phyloP scores from a whole-genome alignment of 148 eudicot species.

The Cornus suecica region DNA sequence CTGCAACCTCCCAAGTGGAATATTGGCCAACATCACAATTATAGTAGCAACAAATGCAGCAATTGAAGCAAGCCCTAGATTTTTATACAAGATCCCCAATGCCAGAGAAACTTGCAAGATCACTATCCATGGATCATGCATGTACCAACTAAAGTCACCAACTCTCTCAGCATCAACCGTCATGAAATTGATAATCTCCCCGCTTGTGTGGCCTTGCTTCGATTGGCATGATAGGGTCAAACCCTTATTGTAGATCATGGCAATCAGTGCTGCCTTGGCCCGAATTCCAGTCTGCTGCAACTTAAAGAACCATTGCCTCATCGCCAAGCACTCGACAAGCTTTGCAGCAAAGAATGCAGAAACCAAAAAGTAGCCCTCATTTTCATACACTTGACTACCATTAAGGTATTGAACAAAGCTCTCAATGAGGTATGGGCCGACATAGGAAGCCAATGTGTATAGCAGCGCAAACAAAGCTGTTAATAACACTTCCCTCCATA shows the following conservation, averaged over 20 bases:
- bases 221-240: slow-evolving; percentile 35
- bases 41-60: slow-evolving; percentile 28
- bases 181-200: slow-evolving; percentile 48
- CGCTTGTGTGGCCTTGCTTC: slow-evolving; percentile 41
- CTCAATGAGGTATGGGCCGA: slow-evolving; percentile 46
- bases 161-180: slow-evolving; percentile 45
- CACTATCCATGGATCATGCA: slow-evolving; percentile 47
- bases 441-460: slow-evolving; percentile 31
- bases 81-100: slow-evolving; percentile 36
- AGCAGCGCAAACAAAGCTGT: slow-evolving; percentile 28
- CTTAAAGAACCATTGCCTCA: slow-evolving; percentile 43
- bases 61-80: slow-evolving; percentile 38
- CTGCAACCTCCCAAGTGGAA: slow-evolving; percentile 28
- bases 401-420: slow-evolving; percentile 46
- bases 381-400: slow-evolving; percentile 21
- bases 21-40: slow-evolving; percentile 32
- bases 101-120: slow-evolving; percentile 32
- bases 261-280: slow-evolving; percentile 34
- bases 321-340: slow-evolving; percentile 36
- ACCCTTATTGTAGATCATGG: slow-evolving; percentile 37
- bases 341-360: slow-evolving; percentile 33
- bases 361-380: slow-evolving; percentile 34
- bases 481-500: slow-evolving; percentile 31
- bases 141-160: slow-evolving; percentile 35
- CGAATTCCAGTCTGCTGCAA: slow-evolving; percentile 33